Evolutionary conservation across 371 early-diverging fungal species (phyloP).

Genomic region (Quaeritorhiza haematococci): DNA sequence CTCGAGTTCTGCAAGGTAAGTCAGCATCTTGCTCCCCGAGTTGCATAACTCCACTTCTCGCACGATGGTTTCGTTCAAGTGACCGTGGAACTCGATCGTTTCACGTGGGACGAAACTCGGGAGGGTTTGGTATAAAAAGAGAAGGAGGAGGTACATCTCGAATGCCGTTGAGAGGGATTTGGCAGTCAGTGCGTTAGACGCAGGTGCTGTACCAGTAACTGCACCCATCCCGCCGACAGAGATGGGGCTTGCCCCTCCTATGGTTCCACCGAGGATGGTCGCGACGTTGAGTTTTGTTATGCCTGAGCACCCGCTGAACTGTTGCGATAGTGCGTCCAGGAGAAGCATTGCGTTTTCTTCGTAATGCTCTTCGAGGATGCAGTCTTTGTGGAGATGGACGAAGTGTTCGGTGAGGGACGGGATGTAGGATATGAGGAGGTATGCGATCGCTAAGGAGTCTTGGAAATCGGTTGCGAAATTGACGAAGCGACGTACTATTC

Average conservation of each 20-base stretch:
- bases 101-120: constrained; percentile 33
- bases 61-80: constrained; percentile 27
- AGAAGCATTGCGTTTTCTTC: constrained; percentile 18
- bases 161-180: constrained; percentile 6
- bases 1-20: constrained; percentile 21
- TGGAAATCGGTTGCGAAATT: constrained; percentile 31
- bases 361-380: constrained; percentile 11
- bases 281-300: not conserved
- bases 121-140: constrained; percentile 43
- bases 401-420: constrained; percentile 23
- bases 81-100: constrained; percentile 30
- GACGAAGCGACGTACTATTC: constrained; percentile 9
- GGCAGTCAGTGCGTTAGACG: constrained; percentile 2
- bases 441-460: constrained; percentile 17
- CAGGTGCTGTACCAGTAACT: constrained; percentile 8
- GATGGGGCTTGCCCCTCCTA: no score
- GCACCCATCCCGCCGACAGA: no score
- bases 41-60: constrained; percentile 36
- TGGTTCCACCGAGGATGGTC: constrained; percentile 1
- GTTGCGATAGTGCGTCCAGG: constrained; percentile 15
- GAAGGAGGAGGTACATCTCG: constrained; percentile 28
- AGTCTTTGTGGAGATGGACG: constrained; percentile 8
- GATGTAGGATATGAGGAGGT: constrained; percentile 27
- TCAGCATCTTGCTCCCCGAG: constrained; percentile 14
- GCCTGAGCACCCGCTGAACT: constrained; percentile 10